Percentiles rank a stretch among this genome's conserved stretches.
Evolutionary conservation across 2,329 filamentous ascomycete genomes (phyloP).

Genomic region (Epichloe bromicola): DNA sequence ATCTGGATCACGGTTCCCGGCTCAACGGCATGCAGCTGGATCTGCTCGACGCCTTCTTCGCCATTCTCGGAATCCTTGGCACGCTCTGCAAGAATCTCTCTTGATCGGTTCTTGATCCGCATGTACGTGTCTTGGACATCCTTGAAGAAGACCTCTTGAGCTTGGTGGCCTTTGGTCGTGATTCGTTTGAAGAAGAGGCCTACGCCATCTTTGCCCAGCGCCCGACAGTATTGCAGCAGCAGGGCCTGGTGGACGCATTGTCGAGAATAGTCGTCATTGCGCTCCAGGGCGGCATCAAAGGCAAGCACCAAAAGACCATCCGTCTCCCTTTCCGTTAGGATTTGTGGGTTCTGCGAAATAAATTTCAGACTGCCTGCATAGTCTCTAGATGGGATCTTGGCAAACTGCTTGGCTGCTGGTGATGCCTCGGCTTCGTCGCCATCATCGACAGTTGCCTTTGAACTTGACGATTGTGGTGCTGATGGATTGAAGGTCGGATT

Average conservation of each 20-base stretch:
- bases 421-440: constrained; percentile 67
- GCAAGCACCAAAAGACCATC: constrained; percentile 85
- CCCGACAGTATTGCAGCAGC: constrained; percentile 86
- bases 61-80: constrained; percentile 27
- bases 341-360: constrained; percentile 62
- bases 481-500: constrained; percentile 45
- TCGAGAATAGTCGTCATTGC: constrained; percentile 60
- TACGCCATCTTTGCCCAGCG: constrained; percentile 78
- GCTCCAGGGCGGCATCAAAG: constrained; percentile 74
- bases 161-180: constrained; percentile 78
- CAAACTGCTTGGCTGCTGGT: constrained; percentile 66
- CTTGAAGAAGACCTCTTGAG: constrained; percentile 79
- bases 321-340: constrained; percentile 74
- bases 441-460: constrained; percentile 37
- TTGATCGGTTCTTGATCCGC: constrained; percentile 64
- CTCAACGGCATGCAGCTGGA: constrained; percentile 92
- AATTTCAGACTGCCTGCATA: constrained; percentile 64
- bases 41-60: constrained; percentile 65
- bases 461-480: constrained; percentile 2
- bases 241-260: constrained; percentile 91
- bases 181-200: constrained; percentile 93
- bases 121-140: constrained; percentile 83
- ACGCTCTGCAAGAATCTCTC: constrained; percentile 51
- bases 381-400: constrained; percentile 61
- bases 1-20: constrained; percentile 88